Conservation (phyloP, 1,284 basidiomycete genomes). For the Schizophyllum commune region DNA sequence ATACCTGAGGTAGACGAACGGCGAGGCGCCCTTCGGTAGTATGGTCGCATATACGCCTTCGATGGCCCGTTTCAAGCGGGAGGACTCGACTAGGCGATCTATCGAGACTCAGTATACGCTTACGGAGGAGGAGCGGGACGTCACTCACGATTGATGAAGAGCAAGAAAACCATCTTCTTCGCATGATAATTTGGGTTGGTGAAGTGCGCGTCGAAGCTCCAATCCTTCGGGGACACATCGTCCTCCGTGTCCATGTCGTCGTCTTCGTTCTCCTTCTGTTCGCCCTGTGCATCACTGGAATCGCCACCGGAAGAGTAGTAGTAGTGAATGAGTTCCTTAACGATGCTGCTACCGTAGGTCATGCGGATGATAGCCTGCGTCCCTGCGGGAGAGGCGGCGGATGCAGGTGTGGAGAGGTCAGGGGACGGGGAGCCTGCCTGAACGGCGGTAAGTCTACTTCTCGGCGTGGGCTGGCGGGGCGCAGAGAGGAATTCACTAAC, state of each 20-base stretch:
- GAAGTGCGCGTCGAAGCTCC: slow-evolving; percentile 71
- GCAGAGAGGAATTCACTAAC: slow-evolving; percentile 26
- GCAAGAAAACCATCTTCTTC: slow-evolving; percentile 78
- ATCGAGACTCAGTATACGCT: slow-evolving; percentile 1
- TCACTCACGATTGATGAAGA: slow-evolving; percentile 94
- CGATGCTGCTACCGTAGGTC: slow-evolving; percentile 78
- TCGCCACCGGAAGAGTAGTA: neutral
- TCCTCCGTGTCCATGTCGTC: slow-evolving; percentile 20
- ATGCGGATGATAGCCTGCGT: slow-evolving; percentile 59
- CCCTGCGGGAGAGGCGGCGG: slow-evolving; percentile 45
- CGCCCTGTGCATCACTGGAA: slow-evolving; percentile 21
- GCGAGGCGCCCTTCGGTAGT: slow-evolving; percentile 86
- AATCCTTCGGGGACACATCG: slow-evolving; percentile 35
- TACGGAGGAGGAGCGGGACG: too few relatives aligned
- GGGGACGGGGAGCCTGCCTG: slow-evolving; percentile 67
- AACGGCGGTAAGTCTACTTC: neutral
- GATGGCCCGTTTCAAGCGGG: slow-evolving; percentile 79
- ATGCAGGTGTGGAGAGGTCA: slow-evolving; percentile 79
- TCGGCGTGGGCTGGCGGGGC: neutral
- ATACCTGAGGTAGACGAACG: slow-evolving; percentile 90
- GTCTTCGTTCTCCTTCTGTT: slow-evolving; percentile 17
- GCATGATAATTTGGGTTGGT: slow-evolving; percentile 88
- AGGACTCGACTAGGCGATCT: slow-evolving; percentile 94
- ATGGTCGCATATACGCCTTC: slow-evolving; percentile 83
- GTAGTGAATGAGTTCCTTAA: slow-evolving; percentile 71